Conservation (phyloP, 257 asterid genomes). For the Striga asiatica region DNA sequence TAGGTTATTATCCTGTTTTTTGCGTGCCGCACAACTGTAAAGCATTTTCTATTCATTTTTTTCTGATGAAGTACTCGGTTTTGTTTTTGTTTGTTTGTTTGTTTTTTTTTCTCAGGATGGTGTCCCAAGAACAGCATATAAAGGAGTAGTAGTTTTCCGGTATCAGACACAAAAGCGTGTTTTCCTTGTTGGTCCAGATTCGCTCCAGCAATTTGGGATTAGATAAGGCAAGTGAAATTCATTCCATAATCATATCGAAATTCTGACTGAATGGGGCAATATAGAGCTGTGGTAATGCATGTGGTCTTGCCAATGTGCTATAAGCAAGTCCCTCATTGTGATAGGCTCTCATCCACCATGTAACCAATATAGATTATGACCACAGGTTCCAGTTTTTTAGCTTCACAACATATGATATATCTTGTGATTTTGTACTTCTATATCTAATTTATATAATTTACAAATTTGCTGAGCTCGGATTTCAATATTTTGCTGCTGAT, state of each 20-base stretch:
- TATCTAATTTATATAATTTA: not conserved
- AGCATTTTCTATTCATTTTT: not conserved
- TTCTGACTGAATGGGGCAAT: not conserved
- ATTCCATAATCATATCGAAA: conserved; percentile 9
- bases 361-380: not conserved
- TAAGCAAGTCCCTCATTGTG: not conserved
- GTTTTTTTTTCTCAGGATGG: conserved; percentile 76
- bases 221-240: conserved; percentile 8
- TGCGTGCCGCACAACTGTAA: not conserved
- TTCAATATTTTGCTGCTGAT: too few species aligned
- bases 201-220: conserved; percentile 64
- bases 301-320: not conserved
- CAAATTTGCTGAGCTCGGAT: too few species aligned
- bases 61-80: not conserved
- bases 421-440: not conserved
- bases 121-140: conserved; percentile 83
- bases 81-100: not conserved
- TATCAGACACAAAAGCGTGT: conserved; percentile 60
- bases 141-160: conserved; percentile 83
- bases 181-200: conserved; percentile 76
- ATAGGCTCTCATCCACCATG: too few species aligned
- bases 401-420: not conserved
- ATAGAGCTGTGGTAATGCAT: not conserved
- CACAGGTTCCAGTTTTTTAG: not conserved
- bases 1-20: too few species aligned